phyloP scores from a whole-genome alignment of 345 rosid genomes.

The sweet orange (Citrus sinensis) region DNA sequence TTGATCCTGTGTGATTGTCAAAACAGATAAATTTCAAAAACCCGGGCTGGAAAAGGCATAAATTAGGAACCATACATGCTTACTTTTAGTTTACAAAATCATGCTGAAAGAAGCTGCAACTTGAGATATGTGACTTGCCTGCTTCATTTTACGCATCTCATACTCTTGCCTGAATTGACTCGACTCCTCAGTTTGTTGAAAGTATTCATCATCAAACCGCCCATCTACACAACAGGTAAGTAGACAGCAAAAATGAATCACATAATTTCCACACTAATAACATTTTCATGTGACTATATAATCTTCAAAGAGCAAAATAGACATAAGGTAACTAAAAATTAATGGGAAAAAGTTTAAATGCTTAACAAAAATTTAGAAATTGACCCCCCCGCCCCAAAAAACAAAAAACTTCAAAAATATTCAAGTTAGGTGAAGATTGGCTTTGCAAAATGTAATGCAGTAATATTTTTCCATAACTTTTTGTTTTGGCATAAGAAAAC shows the following conservation, averaged over 20 bases:
- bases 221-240: conserved; percentile 45
- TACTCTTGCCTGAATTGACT: conserved; percentile 84
- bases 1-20: conserved; percentile 63
- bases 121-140: conserved; percentile 45
- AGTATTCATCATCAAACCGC: conserved; percentile 77
- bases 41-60: too few species aligned
- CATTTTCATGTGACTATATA: not conserved
- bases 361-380: not conserved
- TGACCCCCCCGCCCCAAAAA: too few species aligned
- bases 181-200: conserved; percentile 74
- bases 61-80: not conserved
- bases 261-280: not conserved
- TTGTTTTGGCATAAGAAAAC: not conserved
- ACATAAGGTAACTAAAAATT: not conserved
- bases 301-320: not conserved
- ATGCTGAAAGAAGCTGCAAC: conserved; percentile 2
- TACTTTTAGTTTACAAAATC: conserved; percentile 3
- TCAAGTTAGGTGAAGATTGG: not conserved
- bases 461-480: not conserved
- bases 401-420: too few species aligned
- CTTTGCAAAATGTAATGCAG: not conserved
- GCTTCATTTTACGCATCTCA: conserved; percentile 89
- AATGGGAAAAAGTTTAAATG: not conserved
- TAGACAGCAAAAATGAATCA: not conserved
- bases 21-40: not conserved